phyloP scores from a whole-genome alignment of 495 filamentous ascomycete species.

The Tricharina praecox region DNA sequence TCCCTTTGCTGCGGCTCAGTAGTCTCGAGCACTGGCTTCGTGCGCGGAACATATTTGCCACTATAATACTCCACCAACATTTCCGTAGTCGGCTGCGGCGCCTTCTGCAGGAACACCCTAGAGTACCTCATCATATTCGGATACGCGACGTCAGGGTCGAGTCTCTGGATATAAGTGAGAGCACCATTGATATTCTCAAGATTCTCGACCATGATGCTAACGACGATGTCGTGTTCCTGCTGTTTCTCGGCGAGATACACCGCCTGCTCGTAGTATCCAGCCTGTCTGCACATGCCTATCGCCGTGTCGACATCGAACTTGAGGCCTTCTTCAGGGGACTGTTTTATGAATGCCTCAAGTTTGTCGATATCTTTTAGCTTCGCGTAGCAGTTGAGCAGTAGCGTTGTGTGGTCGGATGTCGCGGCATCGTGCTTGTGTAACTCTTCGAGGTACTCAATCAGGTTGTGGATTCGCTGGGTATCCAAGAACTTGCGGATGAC shows the following conservation, averaged over 20 bases:
- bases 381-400: constrained; percentile 91
- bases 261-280: constrained; percentile 93
- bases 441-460: constrained; percentile 95
- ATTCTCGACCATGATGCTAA: constrained; percentile 90
- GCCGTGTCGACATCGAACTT: constrained; percentile 97
- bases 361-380: constrained; percentile 93
- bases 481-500: constrained; percentile 41
- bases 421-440: constrained; percentile 86
- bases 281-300: constrained; percentile 93
- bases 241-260: constrained; percentile 91
- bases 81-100: constrained; percentile 58
- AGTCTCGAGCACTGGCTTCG: constrained; percentile 38
- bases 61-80: constrained; percentile 90
- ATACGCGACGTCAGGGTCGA: constrained; percentile 78
- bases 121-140: constrained; percentile 89
- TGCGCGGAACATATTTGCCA: constrained; percentile 53
- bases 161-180: constrained; percentile 71
- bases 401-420: constrained; percentile 88
- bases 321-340: constrained; percentile 61
- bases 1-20: constrained; percentile 16
- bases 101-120: constrained; percentile 70
- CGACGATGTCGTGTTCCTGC: constrained; percentile 79
- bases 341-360: constrained; percentile 84
- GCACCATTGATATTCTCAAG: constrained; percentile 77
- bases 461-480: constrained; percentile 87